Percentiles rank a stretch among this genome's conserved stretches.
Evolutionary conservation across 352 stramenopile species (phyloP).

Genomic region (Phytophthora ohioensis): DNA sequence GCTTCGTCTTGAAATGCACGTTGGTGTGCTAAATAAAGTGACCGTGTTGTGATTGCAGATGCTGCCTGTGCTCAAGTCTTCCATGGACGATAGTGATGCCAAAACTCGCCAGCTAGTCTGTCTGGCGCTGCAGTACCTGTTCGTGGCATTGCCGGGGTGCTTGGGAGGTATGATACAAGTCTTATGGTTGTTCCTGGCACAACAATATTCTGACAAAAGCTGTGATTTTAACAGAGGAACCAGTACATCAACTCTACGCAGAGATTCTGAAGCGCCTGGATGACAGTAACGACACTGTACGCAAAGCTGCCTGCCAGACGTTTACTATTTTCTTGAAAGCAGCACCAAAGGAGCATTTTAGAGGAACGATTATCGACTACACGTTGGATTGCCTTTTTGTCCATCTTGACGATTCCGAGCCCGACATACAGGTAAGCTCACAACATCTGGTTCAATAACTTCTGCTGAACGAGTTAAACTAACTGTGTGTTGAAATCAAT

Average conservation of each 20-base stretch:
- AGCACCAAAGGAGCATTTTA: constrained; percentile 86
- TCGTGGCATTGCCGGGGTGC: constrained; percentile 80
- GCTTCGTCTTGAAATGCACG: neutral
- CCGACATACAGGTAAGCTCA: constrained; percentile 76
- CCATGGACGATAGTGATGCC: constrained; percentile 88
- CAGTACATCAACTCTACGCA: constrained; percentile 91
- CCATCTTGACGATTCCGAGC: constrained; percentile 91
- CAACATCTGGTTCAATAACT: neutral
- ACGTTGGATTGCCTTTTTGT: constrained; percentile 92
- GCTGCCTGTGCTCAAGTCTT: constrained; percentile 89
- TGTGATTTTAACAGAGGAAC: constrained; percentile 69
- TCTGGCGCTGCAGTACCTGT: constrained; percentile 89
- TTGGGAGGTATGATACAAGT: constrained; percentile 59
- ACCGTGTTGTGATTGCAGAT: constrained; percentile 53
- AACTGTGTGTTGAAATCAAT: constrained; percentile 5
- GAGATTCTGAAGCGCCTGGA: constrained; percentile 94
- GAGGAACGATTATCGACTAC: constrained; percentile 92
- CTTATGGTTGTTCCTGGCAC: neutral
- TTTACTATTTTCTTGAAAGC: constrained; percentile 89
- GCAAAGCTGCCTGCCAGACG: constrained; percentile 87
- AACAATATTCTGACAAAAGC: constrained; percentile 8
- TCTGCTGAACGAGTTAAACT: constrained; percentile 1
- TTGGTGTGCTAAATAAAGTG: constrained; percentile 4
- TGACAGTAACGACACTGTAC: constrained; percentile 92
- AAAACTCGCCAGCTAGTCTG: constrained; percentile 91